phyloP scores from a whole-genome alignment of 768 basidiomycete species.

The Serpula lacrymans region DNA sequence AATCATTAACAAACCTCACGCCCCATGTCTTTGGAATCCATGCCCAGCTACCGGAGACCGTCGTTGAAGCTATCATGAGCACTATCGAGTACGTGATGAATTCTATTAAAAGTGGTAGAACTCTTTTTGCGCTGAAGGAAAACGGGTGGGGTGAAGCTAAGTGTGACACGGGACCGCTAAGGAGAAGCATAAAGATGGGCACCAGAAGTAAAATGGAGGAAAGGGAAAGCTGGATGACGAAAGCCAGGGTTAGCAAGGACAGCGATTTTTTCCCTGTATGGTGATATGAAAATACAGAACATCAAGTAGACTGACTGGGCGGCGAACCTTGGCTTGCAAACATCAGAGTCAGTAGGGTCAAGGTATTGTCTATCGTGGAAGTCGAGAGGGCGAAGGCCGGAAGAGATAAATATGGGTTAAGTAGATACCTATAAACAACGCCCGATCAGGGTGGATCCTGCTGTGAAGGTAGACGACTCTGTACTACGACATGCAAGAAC shows the following conservation, averaged over 20 bases:
- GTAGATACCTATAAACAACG: constrained; percentile 57
- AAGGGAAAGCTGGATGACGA: constrained; percentile 70
- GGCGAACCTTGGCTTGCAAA: constrained; percentile 64
- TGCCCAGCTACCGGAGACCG: constrained; percentile 55
- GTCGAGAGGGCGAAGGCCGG: constrained; percentile 81
- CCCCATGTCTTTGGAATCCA: constrained; percentile 87
- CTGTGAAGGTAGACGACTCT: too few relatives aligned
- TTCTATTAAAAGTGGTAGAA: constrained; percentile 36
- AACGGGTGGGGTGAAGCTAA: constrained; percentile 56
- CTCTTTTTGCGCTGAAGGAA: constrained; percentile 8
- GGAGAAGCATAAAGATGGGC: constrained; percentile 63
- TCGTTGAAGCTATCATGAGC: constrained; percentile 46
- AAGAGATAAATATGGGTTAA: constrained; percentile 87
- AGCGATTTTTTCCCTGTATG: constrained; percentile 53
- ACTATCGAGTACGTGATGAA: constrained; percentile 48
- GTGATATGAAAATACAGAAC: not conserved
- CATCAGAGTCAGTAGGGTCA: constrained; percentile 63
- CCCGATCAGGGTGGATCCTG: constrained; percentile 7
- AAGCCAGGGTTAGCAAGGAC: constrained; percentile 63
- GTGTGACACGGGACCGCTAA: constrained; percentile 58
- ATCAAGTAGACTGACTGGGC: not conserved
- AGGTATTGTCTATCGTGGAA: constrained; percentile 75
- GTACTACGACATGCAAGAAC: too few relatives aligned
- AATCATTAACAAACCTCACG: constrained; percentile 54
- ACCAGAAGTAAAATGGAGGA: constrained; percentile 66